Evolutionary conservation across 2,329 filamentous ascomycete species (phyloP).

Genomic region (Annulohypoxylon truncatum): DNA sequence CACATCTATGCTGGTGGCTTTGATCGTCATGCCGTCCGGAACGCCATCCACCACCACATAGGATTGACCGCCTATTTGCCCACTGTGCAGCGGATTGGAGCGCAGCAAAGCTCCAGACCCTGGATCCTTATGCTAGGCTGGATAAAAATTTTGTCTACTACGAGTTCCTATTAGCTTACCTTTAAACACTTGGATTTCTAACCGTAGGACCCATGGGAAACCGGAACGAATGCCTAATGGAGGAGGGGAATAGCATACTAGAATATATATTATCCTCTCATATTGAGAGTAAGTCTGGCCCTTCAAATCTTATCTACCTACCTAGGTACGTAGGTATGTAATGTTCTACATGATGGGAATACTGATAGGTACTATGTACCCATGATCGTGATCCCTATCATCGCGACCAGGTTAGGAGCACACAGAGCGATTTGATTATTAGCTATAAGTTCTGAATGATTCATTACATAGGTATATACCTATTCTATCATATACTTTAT

Average conservation of each 20-base stretch:
- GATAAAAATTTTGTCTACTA: background rate
- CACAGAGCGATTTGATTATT: background rate
- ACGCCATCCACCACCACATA: constrained; percentile 26
- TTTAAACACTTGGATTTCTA: background rate
- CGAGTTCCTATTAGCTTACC: background rate
- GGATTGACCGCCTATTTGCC: constrained; percentile 29
- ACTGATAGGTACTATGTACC: background rate
- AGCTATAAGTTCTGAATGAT: background rate
- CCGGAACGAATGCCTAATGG: background rate
- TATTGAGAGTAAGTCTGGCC: background rate
- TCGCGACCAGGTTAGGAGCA: too few relatives aligned
- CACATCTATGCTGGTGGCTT: constrained; percentile 31
- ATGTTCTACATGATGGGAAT: too few relatives aligned
- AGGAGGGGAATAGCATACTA: background rate
- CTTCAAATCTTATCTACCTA: background rate
- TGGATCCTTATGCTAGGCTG: background rate
- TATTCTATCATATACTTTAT: background rate
- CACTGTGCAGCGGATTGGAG: constrained; percentile 4
- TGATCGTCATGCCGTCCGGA: constrained; percentile 35
- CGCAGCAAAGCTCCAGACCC: constrained; percentile 21
- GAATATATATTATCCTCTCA: background rate
- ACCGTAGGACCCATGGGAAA: background rate
- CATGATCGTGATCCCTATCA: background rate
- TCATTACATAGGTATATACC: background rate
- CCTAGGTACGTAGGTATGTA: too few relatives aligned